Base-by-base conservation (phyloP, 2,329 filamentous ascomycete species). In the Monilinia aucupariae region DNA sequence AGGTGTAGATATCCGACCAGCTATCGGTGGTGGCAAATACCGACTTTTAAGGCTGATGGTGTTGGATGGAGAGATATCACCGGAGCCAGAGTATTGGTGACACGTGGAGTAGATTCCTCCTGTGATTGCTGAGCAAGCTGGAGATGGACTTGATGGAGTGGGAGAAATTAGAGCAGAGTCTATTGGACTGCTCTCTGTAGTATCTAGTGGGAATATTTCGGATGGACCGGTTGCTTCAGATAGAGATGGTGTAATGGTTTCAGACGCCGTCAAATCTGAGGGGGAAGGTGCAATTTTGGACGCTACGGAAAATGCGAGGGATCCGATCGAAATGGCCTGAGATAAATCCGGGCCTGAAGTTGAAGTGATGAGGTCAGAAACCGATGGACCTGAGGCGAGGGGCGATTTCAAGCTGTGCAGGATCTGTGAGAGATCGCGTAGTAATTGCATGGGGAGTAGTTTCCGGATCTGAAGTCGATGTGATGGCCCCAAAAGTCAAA, bases 1-100 rank as follows among this genome's bases (percentile, higher is more conserved):
- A 4, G 54, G 10, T 9, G 54, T 56, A 17, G 54, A 56, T 56
- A 56, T 56, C 4, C 41, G 54, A 25, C 54, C 54, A 1, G 54
- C 54, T 13, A 56, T 56, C 4, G 54, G 25, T 47, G 41, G 54
- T 17, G 41, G 54, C 13, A 56, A 10, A n/a, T 34, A 5, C 13
- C 54, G 54, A n/a, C 27, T 12, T 32, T 17, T 12, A 3, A 56
- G 9, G 34, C 22, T 25, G 13, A 27, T 56, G 17, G 9, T 10
- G 20, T 56, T 56, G 53, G 27, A 32, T 2, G 20, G 12, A 1
- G 37, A 43, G 39, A 55, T 3, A 34, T 47, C 58, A 2, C 20
- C 20, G 7, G 43, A 47, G 43, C 9, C 20, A 47, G 20, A 47
- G n/a, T 56, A 47, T 25, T 56, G 54, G n/a, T 56, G 47, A 13